Evolutionary conservation across 805 yeast genomes (phyloP).

Genomic region (Candida hispaniensis): DNA sequence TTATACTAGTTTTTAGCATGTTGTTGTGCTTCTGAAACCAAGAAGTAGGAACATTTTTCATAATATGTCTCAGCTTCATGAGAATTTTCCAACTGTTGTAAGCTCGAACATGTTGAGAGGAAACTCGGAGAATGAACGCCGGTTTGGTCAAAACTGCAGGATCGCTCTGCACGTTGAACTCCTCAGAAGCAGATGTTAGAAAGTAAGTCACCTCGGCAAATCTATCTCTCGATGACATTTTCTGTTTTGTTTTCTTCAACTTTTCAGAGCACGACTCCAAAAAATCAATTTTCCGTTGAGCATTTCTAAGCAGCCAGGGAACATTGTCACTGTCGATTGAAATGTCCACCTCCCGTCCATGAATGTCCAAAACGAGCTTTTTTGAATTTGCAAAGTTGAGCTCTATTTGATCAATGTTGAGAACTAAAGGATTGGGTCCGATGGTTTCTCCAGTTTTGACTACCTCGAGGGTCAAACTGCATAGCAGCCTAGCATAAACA

Average conservation of each 20-base stretch:
- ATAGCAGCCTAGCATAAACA: no score
- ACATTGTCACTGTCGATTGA: conserved; percentile 29
- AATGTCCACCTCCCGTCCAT: conserved; percentile 27
- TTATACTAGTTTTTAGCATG: conserved; percentile 27
- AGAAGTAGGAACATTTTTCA: conserved; percentile 43
- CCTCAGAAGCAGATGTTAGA: conserved; percentile 39
- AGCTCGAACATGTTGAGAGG: conserved; percentile 64
- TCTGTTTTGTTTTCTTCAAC: conserved; percentile 2
- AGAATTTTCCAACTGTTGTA: conserved; percentile 82
- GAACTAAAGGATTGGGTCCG: conserved; percentile 22
- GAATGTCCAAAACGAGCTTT: conserved; percentile 22
- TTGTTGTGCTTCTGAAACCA: conserved; percentile 37
- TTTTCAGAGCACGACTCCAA: conserved; percentile 4
- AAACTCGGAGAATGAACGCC: conserved; percentile 56
- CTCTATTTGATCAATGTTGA: conserved; percentile 27
- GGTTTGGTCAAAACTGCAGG: conserved; percentile 88
- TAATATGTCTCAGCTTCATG: conserved; percentile 66
- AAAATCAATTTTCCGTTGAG: conserved; percentile 7
- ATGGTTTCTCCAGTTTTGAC: conserved; percentile 6
- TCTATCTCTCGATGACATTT: conserved; percentile 1
- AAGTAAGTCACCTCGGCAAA: conserved; percentile 32
- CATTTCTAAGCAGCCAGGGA: conserved; percentile 24
- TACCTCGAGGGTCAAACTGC: conserved; percentile 13
- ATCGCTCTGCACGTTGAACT: conserved; percentile 57
- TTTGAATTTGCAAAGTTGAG: conserved; percentile 28